phyloP scores from a whole-genome alignment of 2,329 filamentous ascomycete genomes.

The Phaeosphaeriaceae sp. region DNA sequence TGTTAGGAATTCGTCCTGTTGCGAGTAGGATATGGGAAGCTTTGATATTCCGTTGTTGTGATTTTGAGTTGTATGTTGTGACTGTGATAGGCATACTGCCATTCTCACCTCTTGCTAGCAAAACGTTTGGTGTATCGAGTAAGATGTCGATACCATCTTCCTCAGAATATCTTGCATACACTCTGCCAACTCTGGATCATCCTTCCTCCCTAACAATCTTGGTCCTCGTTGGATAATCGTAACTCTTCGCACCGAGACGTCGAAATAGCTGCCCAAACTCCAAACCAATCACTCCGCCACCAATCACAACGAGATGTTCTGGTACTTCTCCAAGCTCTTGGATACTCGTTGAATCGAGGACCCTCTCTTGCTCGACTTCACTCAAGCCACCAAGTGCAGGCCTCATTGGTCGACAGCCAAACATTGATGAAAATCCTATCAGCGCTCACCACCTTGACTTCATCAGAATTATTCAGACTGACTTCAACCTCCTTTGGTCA shows the following conservation, averaged over 20 bases:
- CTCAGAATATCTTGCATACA: slow-evolving; percentile 52
- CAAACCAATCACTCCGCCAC: slow-evolving; percentile 61
- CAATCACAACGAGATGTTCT: slow-evolving; percentile 58
- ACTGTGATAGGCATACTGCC: slow-evolving; percentile 32
- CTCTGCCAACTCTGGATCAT: slow-evolving; percentile 58
- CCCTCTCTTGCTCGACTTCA: slow-evolving; percentile 37
- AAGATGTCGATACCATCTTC: slow-evolving; percentile 57
- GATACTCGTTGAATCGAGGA: slow-evolving; percentile 58
- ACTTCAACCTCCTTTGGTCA: slow-evolving; percentile 46
- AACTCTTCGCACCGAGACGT: slow-evolving; percentile 57
- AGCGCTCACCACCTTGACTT: slow-evolving; percentile 42
- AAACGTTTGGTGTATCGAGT: slow-evolving; percentile 38
- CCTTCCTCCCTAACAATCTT: slow-evolving; percentile 52
- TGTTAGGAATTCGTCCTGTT: slow-evolving; percentile 59
- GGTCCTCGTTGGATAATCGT: slow-evolving; percentile 55
- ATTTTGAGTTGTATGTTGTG: slow-evolving; percentile 12
- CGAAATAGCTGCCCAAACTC: slow-evolving; percentile 62
- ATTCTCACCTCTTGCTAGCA: slow-evolving; percentile 26
- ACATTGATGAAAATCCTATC: slow-evolving; percentile 56
- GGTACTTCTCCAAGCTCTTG: slow-evolving; percentile 57
- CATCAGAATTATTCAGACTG: slow-evolving; percentile 29
- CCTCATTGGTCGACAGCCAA: slow-evolving; percentile 52
- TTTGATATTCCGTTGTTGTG: slow-evolving; percentile 31
- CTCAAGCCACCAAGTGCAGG: slow-evolving; percentile 50
- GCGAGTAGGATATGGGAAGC: slow-evolving; percentile 60